Percentiles rank a stretch among this genome's conserved stretches.
Evolutionary conservation across 768 basidiomycete genomes (phyloP).

Genomic region (Lyophyllum semitale): DNA sequence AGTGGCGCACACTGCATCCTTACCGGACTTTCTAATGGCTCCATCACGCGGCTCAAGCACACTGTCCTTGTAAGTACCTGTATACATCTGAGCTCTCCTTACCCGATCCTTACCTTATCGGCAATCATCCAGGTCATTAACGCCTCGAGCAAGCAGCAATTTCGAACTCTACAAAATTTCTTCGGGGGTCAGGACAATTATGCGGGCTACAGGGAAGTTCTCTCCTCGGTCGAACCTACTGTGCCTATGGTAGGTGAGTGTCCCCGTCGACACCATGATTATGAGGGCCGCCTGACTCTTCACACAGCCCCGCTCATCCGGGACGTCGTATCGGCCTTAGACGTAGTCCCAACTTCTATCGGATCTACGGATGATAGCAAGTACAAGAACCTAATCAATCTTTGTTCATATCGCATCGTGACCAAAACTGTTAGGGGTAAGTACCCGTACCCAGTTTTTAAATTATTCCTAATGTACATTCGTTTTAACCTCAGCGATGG

Average conservation of each 20-base stretch:
- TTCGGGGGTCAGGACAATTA: constrained; percentile 29
- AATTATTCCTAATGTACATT: not conserved
- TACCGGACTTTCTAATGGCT: constrained; percentile 40
- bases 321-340: constrained; percentile 26
- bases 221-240: constrained; percentile 26
- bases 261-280: too few relatives aligned
- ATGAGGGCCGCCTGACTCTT: too few relatives aligned
- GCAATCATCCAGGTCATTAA: constrained; percentile 20
- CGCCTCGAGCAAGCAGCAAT: constrained; percentile 28
- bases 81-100: not conserved
- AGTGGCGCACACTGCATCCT: constrained; percentile 42
- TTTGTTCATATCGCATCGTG: constrained; percentile 38
- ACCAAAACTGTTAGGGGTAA: constrained; percentile 43
- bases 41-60: constrained; percentile 36
- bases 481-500: constrained; percentile 37
- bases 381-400: constrained; percentile 32
- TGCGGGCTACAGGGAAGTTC: constrained; percentile 25
- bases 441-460: not conserved
- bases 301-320: constrained; percentile 28
- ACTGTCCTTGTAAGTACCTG: constrained; percentile 33
- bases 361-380: constrained; percentile 11
- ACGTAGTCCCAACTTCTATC: constrained; percentile 18
- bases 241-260: constrained; percentile 36
- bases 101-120: not conserved
- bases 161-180: constrained; percentile 28